Percentiles rank a stretch among this genome's conserved stretches.
Conservation (phyloP, 768 basidiomycete species). For the Podaxis rugospora region DNA sequence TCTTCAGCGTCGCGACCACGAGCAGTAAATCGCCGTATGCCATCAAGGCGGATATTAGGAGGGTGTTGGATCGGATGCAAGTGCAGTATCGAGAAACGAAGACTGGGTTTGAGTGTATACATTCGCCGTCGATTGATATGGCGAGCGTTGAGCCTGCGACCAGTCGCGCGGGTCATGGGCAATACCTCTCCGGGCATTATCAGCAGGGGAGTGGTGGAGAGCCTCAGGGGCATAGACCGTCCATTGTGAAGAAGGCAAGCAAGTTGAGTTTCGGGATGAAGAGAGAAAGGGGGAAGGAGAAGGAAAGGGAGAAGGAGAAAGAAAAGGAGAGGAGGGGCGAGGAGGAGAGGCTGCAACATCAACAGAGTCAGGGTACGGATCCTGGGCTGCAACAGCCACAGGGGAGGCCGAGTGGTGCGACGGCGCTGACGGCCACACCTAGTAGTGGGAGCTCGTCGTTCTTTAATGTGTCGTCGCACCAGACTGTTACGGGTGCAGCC, state of each 20-base stretch:
- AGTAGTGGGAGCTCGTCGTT: constrained; percentile 82
- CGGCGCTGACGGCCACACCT: constrained; percentile 56
- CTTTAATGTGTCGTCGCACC: constrained; percentile 70
- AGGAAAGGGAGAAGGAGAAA: constrained; percentile 40
- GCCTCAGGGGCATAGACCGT: constrained; percentile 34
- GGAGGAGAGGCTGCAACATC: constrained; percentile 26
- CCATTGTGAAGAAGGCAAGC: constrained; percentile 68
- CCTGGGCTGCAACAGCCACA: constrained; percentile 22
- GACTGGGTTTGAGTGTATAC: constrained; percentile 93
- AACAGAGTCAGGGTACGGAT: not conserved
- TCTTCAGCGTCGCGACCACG: constrained; percentile 96
- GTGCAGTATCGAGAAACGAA: constrained; percentile 91
- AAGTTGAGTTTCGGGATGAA: constrained; percentile 73
- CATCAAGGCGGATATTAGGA: constrained; percentile 80
- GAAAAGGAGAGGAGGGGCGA: constrained; percentile 41
- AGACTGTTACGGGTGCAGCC: constrained; percentile 24
- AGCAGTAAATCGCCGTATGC: constrained; percentile 80
- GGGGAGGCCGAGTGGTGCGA: constrained; percentile 37
- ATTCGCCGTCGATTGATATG: constrained; percentile 90
- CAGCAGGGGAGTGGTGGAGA: constrained; percentile 47
- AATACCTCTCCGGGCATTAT: constrained; percentile 14
- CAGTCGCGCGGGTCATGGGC: constrained; percentile 20
- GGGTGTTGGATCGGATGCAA: constrained; percentile 90
- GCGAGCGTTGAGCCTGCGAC: constrained; percentile 54
- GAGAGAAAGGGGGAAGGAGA: constrained; percentile 48